Evolutionary conservation across 75 land plant species (phyloP).

Genomic region (Cunninghamia lanceolata): DNA sequence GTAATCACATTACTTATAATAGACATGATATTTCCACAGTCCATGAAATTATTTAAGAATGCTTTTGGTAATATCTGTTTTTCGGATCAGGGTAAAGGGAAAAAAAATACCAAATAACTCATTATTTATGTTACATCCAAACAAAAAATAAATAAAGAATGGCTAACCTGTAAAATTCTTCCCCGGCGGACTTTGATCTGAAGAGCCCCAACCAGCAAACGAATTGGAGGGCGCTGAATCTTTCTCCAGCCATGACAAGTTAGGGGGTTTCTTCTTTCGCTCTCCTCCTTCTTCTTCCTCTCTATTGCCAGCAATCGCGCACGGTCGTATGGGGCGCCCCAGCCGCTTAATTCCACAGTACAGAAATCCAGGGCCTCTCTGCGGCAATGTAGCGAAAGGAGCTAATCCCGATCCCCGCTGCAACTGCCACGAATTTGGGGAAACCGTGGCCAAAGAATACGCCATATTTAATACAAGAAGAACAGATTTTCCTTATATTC

Average conservation of each 20-base stretch:
- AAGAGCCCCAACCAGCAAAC: neutral
- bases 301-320: constrained; percentile 4
- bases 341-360: neutral
- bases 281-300: neutral
- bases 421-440: constrained; percentile 11
- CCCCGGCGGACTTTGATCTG: neutral
- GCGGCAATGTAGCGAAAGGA: constrained; percentile 4
- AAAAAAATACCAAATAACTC: too few species aligned
- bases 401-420: neutral
- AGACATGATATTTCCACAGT: too few species aligned
- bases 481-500: neutral
- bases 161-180: neutral
- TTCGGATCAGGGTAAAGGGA: too few species aligned
- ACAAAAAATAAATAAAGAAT: neutral
- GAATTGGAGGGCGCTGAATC: neutral
- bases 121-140: neutral
- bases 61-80: too few species aligned
- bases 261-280: neutral
- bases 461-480: neutral
- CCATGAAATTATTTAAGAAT: too few species aligned
- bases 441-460: neutral
- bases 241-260: constrained; percentile 1
- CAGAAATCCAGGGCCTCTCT: neutral
- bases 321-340: constrained; percentile 1
- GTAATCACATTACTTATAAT: neutral